A percentile compares a stretch with the other conserved stretches of the same genome.
phyloP scores from a whole-genome alignment of 2,329 filamentous ascomycete genomes.

The Gnomoniopsis sp. region DNA sequence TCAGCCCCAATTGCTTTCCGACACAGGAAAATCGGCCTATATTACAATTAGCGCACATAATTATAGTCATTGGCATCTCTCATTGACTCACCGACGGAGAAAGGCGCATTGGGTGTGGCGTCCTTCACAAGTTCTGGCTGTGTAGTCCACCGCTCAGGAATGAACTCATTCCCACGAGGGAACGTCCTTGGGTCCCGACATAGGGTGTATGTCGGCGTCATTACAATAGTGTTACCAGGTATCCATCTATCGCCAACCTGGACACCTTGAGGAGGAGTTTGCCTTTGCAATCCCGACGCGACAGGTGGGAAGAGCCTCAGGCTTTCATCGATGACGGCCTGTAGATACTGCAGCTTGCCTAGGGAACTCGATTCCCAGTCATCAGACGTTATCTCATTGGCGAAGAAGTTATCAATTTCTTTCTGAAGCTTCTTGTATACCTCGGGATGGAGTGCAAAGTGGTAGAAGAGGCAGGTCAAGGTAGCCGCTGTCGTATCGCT shows the following conservation, averaged over 20 bases:
- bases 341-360: slow-evolving; percentile 12
- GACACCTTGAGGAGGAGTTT: slow-evolving; percentile 29
- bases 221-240: slow-evolving; percentile 21
- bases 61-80: background rate
- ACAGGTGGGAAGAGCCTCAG: slow-evolving; percentile 14
- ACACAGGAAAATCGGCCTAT: slow-evolving; percentile 13
- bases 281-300: slow-evolving; percentile 7
- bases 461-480: slow-evolving; percentile 21
- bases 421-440: slow-evolving; percentile 18
- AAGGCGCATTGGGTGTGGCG: background rate
- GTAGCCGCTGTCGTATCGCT: slow-evolving; percentile 22
- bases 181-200: slow-evolving; percentile 19
- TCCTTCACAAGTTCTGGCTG: slow-evolving; percentile 11
- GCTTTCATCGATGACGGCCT: slow-evolving; percentile 13
- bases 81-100: slow-evolving; percentile 7
- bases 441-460: slow-evolving; percentile 15
- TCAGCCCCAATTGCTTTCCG: slow-evolving; percentile 13
- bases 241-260: slow-evolving; percentile 21
- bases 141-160: slow-evolving; percentile 21
- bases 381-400: slow-evolving; percentile 11
- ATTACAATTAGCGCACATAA: background rate
- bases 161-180: slow-evolving; percentile 16
- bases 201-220: slow-evolving; percentile 22
- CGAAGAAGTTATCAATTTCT: slow-evolving; percentile 15
- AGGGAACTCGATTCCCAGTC: slow-evolving; percentile 12